A percentile compares a stretch with the other conserved stretches of the same genome.
phyloP scores from a whole-genome alignment of 1,284 basidiomycete species.

The Cerioporus squamosus region DNA sequence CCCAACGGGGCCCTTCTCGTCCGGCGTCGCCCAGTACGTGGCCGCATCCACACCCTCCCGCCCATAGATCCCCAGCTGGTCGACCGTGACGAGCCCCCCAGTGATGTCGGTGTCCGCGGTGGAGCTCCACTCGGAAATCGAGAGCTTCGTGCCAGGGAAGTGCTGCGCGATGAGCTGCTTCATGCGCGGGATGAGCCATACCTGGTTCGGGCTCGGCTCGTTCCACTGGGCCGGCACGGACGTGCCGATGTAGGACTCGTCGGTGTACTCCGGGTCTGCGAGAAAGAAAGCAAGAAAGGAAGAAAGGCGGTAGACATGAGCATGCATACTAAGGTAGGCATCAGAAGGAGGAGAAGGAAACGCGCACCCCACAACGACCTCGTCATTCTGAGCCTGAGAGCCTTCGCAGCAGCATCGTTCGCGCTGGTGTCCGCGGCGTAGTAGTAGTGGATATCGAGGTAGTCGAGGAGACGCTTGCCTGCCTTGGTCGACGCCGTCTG shows the following conservation, averaged over 20 bases:
- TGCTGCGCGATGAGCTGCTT: constrained; percentile 47
- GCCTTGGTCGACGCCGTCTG: constrained; percentile 36
- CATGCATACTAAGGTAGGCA: neutral
- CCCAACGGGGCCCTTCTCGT: constrained; percentile 47
- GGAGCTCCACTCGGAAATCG: constrained; percentile 53
- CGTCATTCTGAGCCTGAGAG: constrained; percentile 50
- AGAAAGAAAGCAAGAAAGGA: too few relatives aligned
- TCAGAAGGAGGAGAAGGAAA: neutral
- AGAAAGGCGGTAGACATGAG: too few relatives aligned
- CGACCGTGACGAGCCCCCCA: constrained; percentile 52
- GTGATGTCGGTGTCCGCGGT: constrained; percentile 49
- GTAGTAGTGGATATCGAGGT: constrained; percentile 58
- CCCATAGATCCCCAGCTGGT: constrained; percentile 52
- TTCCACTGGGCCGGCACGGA: constrained; percentile 45
- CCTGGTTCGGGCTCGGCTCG: constrained; percentile 44
- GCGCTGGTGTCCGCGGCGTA: constrained; percentile 53
- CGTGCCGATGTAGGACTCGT: constrained; percentile 53
- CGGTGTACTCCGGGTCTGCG: constrained; percentile 47
- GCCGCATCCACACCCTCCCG: constrained; percentile 49
- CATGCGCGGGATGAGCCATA: constrained; percentile 52
- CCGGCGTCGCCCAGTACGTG: constrained; percentile 53
- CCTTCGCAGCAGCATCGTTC: constrained; percentile 53
- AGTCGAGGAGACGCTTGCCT: constrained; percentile 50
- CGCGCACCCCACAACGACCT: constrained; percentile 44
- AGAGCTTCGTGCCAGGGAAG: constrained; percentile 56